Conservation (phyloP, 768 basidiomycete genomes). For the Nidularia pulvinata region DNA sequence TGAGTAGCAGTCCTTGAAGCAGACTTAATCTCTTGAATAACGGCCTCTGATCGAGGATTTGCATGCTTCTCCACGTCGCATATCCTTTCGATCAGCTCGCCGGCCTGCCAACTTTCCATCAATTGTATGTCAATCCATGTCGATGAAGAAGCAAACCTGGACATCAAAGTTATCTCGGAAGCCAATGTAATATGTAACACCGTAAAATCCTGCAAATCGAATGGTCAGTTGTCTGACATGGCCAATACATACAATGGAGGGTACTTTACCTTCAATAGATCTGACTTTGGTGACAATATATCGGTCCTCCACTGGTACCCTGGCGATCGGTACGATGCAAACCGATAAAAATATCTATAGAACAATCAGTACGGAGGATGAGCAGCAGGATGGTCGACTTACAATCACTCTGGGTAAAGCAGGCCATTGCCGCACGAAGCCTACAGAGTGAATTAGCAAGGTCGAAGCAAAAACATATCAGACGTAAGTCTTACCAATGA, state of each 20-base stretch:
- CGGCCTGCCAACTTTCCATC: constrained; percentile 18
- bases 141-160: constrained; percentile 17
- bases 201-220: constrained; percentile 48
- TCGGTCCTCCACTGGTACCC: constrained; percentile 45
- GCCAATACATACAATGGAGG: neutral
- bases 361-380: neutral
- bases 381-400: constrained; percentile 15
- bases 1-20: constrained; percentile 47
- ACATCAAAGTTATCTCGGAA: constrained; percentile 64
- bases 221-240: neutral
- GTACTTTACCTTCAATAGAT: constrained; percentile 43
- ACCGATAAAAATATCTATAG: constrained; percentile 63
- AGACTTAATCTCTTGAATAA: constrained; percentile 37
- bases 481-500: constrained; percentile 34
- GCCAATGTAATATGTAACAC: constrained; percentile 57
- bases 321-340: constrained; percentile 46
- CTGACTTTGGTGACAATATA: constrained; percentile 61
- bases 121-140: neutral
- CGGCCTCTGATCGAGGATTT: constrained; percentile 25
- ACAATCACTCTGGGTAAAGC: constrained; percentile 68
- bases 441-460: constrained; percentile 12
- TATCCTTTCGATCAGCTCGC: constrained; percentile 50
- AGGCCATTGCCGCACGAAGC: constrained; percentile 67
- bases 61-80: constrained; percentile 42
- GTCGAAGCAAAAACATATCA: neutral